Evolutionary conservation across 2,329 filamentous ascomycete species (phyloP).

Genomic region (Fusarium verticillioides): DNA sequence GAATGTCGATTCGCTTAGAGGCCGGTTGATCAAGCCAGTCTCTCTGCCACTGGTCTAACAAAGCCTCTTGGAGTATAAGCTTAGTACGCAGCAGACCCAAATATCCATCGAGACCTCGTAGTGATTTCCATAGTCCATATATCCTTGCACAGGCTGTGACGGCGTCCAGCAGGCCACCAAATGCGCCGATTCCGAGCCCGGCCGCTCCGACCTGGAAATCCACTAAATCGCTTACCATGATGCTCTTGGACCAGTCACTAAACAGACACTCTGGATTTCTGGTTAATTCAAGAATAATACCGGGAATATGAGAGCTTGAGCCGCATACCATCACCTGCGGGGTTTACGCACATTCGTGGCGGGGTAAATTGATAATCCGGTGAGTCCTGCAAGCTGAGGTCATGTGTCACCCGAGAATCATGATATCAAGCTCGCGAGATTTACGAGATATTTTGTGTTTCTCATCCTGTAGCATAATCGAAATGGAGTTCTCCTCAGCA

Average conservation of each 20-base stretch:
- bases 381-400: not conserved
- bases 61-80: not conserved
- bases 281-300: not conserved
- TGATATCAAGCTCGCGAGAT: not conserved
- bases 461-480: not conserved
- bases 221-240: not conserved
- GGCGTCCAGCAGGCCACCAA: not conserved
- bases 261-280: not conserved
- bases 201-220: not conserved
- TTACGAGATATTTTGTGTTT: not conserved
- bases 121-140: not conserved
- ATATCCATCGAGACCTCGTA: not conserved
- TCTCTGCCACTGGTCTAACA: slow-evolving; percentile 9
- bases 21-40: not conserved
- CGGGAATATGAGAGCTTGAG: not conserved
- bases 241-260: no score
- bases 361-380: slow-evolving; percentile 14
- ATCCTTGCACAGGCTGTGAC: not conserved
- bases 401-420: not conserved
- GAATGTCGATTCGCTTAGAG: not conserved
- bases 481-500: slow-evolving; percentile 1
- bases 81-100: not conserved
- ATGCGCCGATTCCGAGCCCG: not conserved
- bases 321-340: not conserved
- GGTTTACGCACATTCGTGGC: not conserved